phyloP scores from a whole-genome alignment of 2,329 filamentous ascomycete species.

The Sporothrix brasiliensis region DNA sequence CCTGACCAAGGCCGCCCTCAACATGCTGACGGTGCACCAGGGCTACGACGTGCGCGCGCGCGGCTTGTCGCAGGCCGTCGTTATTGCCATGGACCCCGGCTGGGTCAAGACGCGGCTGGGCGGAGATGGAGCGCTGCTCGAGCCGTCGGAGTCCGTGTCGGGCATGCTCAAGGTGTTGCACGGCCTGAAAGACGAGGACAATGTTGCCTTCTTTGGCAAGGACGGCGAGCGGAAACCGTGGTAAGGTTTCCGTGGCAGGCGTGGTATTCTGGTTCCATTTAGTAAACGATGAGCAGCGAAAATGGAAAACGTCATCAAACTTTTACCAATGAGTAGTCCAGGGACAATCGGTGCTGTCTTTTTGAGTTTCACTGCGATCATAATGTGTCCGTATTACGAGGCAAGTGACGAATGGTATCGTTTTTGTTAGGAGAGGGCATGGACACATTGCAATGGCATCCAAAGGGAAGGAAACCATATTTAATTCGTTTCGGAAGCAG shows the following conservation, averaged over 20 bases:
- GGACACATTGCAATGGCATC: neutral
- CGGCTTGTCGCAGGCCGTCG: slow-evolving; percentile 38
- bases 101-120: slow-evolving; percentile 45
- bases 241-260: slow-evolving; percentile 31
- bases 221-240: slow-evolving; percentile 38
- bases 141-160: slow-evolving; percentile 39
- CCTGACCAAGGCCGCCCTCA: slow-evolving; percentile 42
- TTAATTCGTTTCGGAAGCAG: slow-evolving; percentile 32
- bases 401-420: neutral
- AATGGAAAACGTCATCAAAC: neutral
- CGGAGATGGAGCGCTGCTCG: slow-evolving; percentile 39
- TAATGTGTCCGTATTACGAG: neutral
- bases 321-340: neutral
- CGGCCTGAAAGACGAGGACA: slow-evolving; percentile 61
- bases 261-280: neutral
- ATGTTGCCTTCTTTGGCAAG: slow-evolving; percentile 37
- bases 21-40: slow-evolving; percentile 45
- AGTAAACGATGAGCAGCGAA: neutral
- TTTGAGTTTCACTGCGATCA: neutral
- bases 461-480: too few species aligned
- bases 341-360: too few species aligned
- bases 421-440: neutral
- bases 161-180: slow-evolving; percentile 75
- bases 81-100: slow-evolving; percentile 43
- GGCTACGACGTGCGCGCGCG: slow-evolving; percentile 36